Conservation (phyloP, 2,329 filamentous ascomycete genomes). For the Epichloe sylvatica region DNA sequence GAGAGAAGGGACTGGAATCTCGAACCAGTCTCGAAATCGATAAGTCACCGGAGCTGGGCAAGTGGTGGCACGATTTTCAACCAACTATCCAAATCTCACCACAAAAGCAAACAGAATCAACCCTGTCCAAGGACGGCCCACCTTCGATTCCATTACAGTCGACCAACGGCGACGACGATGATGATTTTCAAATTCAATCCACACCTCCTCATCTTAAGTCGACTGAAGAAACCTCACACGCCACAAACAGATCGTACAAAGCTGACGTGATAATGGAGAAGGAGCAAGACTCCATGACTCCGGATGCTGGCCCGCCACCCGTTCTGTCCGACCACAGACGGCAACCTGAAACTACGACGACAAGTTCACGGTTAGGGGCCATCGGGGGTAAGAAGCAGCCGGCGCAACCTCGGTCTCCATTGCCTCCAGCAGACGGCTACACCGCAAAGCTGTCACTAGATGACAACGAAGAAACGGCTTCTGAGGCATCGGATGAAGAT, state of each 20-base stretch:
- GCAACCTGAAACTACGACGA: constrained; percentile 8
- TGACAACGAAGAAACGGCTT: constrained; percentile 29
- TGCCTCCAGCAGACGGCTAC: constrained; percentile 4
- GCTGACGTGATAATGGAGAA: constrained; percentile 21
- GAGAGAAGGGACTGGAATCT: constrained; percentile 19
- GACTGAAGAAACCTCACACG: constrained; percentile 11
- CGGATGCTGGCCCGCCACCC: constrained; percentile 9
- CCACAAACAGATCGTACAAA: constrained; percentile 6
- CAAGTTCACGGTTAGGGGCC: constrained; percentile 18
- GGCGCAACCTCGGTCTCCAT: constrained; percentile 12
- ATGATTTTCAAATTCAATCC: constrained; percentile 37
- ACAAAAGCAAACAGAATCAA: constrained; percentile 6
- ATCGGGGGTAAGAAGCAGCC: constrained; percentile 22
- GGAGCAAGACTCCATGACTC: constrained; percentile 13
- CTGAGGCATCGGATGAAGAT: constrained; percentile 24
- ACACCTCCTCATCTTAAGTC: constrained; percentile 28
- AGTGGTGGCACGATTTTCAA: constrained; percentile 36
- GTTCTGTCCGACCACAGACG: constrained; percentile 7
- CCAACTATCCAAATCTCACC: constrained; percentile 14
- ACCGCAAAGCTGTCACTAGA: constrained; percentile 5
- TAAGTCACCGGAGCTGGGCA: constrained; percentile 24
- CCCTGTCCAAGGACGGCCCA: constrained; percentile 3
- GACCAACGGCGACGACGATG: constrained; percentile 24
- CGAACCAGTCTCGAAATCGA: constrained; percentile 16
- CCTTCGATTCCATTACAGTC: neutral